Base-by-base conservation (phyloP, 345 rosid species). In the Durio zibethinus region DNA sequence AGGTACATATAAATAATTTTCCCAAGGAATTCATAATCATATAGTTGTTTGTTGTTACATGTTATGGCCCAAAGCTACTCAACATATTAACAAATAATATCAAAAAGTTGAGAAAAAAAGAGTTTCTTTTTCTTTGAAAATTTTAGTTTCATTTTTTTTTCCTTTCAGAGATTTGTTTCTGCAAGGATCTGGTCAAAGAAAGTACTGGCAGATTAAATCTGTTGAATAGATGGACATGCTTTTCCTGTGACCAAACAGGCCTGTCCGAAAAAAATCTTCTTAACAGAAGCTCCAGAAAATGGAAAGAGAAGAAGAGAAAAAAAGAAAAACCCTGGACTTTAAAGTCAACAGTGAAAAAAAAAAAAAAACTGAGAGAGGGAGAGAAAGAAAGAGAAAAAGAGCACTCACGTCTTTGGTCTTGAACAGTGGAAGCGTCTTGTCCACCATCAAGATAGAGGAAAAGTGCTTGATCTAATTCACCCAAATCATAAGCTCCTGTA, bases 371-470 rank as follows among this genome's bases (percentile, higher is more conserved):
- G n/a, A n/a, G n/a, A n/a, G n/a, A n/a, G n/a, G n/a, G n/a, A n/a
- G n/a, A n/a, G 52, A 15, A 20, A 47, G 18, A 47, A 20, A 47
- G 48, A 69, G 61, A 74, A 70, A 75, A 79, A 33, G 38, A 45
- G 54, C 54, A 73, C 90, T 86, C 81, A 93, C 99, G 93, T 77
- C 90, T 88, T 83, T 90, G 94, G 29, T 92, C 90, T 82, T 89
- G 91, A 86, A 80, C 56, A 76, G 85, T 73, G 48, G 95, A 72
- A 56, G 81, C 81, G 72, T 92, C 94, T 77, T 95, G 92, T 79
- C 95, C 99, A 78, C 95, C 99, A 78, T 94, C 97, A 35, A 97
- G 90, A 88, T 97, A 94, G 45, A 92, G 93, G 72, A 97, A 90
- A 77, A 94, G 94, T 36, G 99, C 92, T 88, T 90, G 97, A 89